Evolutionary conservation across 2,329 filamentous ascomycete genomes (phyloP).

Genomic region (Xylaria sp.): DNA sequence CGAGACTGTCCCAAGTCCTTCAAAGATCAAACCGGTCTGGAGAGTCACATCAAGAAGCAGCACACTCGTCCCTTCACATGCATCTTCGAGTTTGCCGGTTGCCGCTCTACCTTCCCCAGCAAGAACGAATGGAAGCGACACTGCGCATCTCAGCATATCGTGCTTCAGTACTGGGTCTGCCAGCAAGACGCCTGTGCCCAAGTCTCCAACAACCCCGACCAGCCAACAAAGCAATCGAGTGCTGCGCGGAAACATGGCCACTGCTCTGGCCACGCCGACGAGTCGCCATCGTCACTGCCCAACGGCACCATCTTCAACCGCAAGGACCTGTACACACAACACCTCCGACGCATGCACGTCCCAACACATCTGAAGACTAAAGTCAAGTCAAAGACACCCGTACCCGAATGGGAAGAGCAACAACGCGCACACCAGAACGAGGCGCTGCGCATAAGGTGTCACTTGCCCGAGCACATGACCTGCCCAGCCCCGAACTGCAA

Average conservation of each 20-base stretch:
- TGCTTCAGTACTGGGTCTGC: conserved; percentile 70
- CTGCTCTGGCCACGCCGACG: conserved; percentile 12
- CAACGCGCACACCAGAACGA: conserved; percentile 52
- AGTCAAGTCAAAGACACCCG: conserved; percentile 34
- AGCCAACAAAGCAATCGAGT: conserved; percentile 19
- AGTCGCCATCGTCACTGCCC: conserved; percentile 31
- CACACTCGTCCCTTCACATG: conserved; percentile 66
- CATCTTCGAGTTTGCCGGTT: conserved; percentile 73
- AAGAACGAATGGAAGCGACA: conserved; percentile 98
- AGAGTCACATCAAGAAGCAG: conserved; percentile 46
- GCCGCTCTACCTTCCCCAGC: conserved; percentile 62
- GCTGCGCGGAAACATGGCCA: conserved; percentile 21
- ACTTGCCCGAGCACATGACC: conserved; percentile 52
- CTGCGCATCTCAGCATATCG: conserved; percentile 72
- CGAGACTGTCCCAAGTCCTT: conserved; percentile 39
- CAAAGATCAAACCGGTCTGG: conserved; percentile 41
- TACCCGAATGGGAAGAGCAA: conserved; percentile 44
- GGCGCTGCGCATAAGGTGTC: conserved; percentile 57
- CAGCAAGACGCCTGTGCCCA: conserved; percentile 53
- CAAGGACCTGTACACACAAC: conserved; percentile 87
- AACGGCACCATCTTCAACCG: conserved; percentile 74
- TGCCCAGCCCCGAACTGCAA: conserved; percentile 61
- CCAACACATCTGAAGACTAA: conserved; percentile 40
- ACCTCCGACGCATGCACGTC: conserved; percentile 79
- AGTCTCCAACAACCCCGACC: conserved; percentile 27